Base-by-base conservation (phyloP, 106 monocot species). In the Allium cepa region DNA sequence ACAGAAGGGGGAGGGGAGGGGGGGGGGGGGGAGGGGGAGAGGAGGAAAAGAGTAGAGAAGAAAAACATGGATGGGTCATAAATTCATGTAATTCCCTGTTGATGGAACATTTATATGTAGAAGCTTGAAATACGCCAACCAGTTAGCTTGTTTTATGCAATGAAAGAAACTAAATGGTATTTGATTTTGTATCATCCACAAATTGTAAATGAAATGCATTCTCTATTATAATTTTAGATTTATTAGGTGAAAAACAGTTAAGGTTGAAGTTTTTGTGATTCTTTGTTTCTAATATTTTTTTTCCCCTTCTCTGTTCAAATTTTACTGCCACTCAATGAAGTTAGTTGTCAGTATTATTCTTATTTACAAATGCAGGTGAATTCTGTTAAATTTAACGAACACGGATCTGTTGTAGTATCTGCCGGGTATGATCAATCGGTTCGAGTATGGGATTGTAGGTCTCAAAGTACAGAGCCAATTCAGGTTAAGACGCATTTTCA, bases 351-450 rank as follows among this genome's bases (percentile, higher is more conserved):
- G 13, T 52, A n/a, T 49, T 64, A 48, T 49, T 72, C 66, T 22
- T 10, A 14, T 36, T 9, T 76, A 7, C 62, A 26, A 26, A 55
- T 62, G 53, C 50, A 99, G 99, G 90, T 99, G 50, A 99, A 99
- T 74, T 82, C 93, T 12, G 99, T 93, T 9, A 99, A 90, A 68
- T 99, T 99, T 71, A 99, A 99, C 81, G 99, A 90, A 82, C 83
- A 87, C 65, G 81, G 73, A 26, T 72, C 93, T 14, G 93, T 93
- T 52, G 99, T 93, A 12, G 75, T 93, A 65, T 93, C 99, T n/a
- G 99, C 93, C 62, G 93, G 93, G 9, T 99, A 99, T 84, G 99
- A 99, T 73, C 99, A 81, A 11, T 93, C 99, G 26, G 82, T 99
- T 9, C 87, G 93, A 53, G 87, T 85, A 57, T 99, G 87, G 81